A percentile compares a stretch with the other conserved stretches of the same genome.
phyloP scores from a whole-genome alignment of 2,329 filamentous ascomycete genomes.

The Phaeoacremonium minimum region DNA sequence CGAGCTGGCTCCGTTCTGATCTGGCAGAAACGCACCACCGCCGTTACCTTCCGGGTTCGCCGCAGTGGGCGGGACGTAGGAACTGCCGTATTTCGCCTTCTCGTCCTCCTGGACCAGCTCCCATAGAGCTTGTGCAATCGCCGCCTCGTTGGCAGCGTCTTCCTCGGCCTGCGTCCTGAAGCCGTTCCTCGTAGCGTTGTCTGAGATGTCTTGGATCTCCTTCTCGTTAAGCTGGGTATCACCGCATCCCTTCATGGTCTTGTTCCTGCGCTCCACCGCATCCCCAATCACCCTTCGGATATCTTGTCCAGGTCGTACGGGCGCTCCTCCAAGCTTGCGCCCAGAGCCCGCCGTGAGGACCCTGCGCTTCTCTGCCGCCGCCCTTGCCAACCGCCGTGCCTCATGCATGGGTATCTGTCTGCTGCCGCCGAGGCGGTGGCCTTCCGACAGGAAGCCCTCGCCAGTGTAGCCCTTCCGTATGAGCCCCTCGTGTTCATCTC shows the following conservation, averaged over 20 bases:
- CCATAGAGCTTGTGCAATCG: conserved; percentile 80
- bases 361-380: conserved; percentile 67
- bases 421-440: conserved; percentile 67
- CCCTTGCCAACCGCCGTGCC: conserved; percentile 68
- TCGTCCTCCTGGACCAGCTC: conserved; percentile 84
- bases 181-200: conserved; percentile 63
- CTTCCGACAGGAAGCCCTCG: conserved; percentile 78
- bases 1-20: conserved; percentile 7
- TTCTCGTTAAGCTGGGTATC: conserved; percentile 63
- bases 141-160: conserved; percentile 82
- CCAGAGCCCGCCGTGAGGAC: conserved; percentile 58
- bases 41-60: conserved; percentile 44
- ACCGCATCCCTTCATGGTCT: conserved; percentile 69
- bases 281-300: conserved; percentile 69
- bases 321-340: conserved; percentile 65
- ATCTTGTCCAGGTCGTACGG: conserved; percentile 52
- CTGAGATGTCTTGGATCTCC: conserved; percentile 61
- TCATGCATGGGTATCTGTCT: conserved; percentile 63
- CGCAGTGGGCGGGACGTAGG: conserved; percentile 44
- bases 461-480: conserved; percentile 81
- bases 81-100: conserved; percentile 46
- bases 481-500: conserved; percentile 78
- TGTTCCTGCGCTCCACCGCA: conserved; percentile 65
- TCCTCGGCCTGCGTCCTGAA: conserved; percentile 83
- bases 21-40: conserved; percentile 24